Evolutionary conservation across 2,329 filamentous ascomycete species (phyloP).

Genomic region (Penicillium sp.): DNA sequence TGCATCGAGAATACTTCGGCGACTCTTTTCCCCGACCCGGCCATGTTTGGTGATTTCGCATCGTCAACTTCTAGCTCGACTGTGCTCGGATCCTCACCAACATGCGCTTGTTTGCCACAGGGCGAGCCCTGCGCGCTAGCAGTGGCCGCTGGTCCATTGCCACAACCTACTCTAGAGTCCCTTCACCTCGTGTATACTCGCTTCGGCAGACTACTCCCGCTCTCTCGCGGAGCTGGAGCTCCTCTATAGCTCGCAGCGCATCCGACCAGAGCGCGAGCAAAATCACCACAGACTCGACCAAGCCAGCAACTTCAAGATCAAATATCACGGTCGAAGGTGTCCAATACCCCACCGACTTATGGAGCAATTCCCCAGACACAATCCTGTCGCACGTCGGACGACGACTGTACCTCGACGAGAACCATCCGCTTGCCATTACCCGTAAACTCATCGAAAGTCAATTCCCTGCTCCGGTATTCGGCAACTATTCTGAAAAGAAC

Average conservation of each 20-base stretch:
- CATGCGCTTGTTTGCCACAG: conserved; percentile 39
- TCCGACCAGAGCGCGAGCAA: conserved; percentile 9
- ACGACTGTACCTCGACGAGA: conserved; percentile 78
- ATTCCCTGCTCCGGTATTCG: conserved; percentile 68
- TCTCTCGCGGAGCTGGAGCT: conserved; percentile 28
- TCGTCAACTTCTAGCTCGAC: too few relatives aligned
- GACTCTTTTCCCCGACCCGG: conserved; percentile 24
- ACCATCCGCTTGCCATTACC: conserved; percentile 88
- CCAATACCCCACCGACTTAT: conserved; percentile 63
- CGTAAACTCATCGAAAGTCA: conserved; percentile 85
- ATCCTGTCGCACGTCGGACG: conserved; percentile 70
- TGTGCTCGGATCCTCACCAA: conserved; percentile 3
- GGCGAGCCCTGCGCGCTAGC: conserved; percentile 35
- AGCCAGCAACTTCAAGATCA: not conserved
- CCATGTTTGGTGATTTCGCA: conserved; percentile 16
- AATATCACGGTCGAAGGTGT: conserved; percentile 56
- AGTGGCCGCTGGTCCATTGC: conserved; percentile 32
- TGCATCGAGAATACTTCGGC: conserved; percentile 16
- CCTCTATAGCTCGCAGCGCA: conserved; percentile 26
- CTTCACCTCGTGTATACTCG: conserved; percentile 19
- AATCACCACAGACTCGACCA: too few relatives aligned
- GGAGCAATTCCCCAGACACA: conserved; percentile 75
- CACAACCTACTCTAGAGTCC: conserved; percentile 18
- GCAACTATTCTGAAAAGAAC: conserved; percentile 69
- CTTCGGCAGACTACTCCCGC: conserved; percentile 14